Base-by-base conservation (phyloP, 2,329 filamentous ascomycete genomes). In the Trichoderma sp. region DNA sequence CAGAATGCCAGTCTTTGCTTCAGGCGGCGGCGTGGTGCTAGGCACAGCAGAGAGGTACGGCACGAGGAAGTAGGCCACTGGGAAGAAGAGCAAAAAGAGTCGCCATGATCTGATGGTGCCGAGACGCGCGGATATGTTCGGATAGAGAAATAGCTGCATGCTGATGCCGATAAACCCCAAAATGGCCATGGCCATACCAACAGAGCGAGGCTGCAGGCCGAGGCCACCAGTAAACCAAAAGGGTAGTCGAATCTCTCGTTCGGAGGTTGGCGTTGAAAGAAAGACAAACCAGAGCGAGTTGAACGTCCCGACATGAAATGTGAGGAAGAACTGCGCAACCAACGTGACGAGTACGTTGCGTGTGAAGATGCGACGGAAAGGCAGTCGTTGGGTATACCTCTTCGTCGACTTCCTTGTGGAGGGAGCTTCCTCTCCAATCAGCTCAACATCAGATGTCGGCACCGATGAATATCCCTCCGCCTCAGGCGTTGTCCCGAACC, bases 131-230 rank as follows among this genome's bases (percentile, higher is more conserved):
- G 92, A 92, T 20, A 94, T 82, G 34, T 82, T 81, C 1, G 93
- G 92, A 77, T 95, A 95, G 11, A 93, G 81, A 64, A 92, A 58
- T 30, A 82, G 73, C 71, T 82, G 81, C 59, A 96, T 84, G 0
- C 85, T 82, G 47, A 96, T 91, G n/a, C 93, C 93, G 57, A 95
- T 89, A 63, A 88, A 81, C 9, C 93, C 93, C 17, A 96, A 86
- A 66, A 92, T 90, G 3, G 93, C 90, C 83, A 95, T 94, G 5
- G 92, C 92, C 57, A 93, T 82, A n/a, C 93, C 93, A 36, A 96
- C 91, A 3, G 88, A 87, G 1, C 87, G 85, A 0, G 92, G 90
- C 0, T 88, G 88, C 67, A 96, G 86, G n/a, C 92, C 92, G 0
- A 96, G 84, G 2, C 93, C 93, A 32, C 93, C 92, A 0, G 90